A percentile compares a stretch with the other conserved stretches of the same genome.
Conservation (phyloP, 768 basidiomycete genomes). For the Dioszegia crocea region DNA sequence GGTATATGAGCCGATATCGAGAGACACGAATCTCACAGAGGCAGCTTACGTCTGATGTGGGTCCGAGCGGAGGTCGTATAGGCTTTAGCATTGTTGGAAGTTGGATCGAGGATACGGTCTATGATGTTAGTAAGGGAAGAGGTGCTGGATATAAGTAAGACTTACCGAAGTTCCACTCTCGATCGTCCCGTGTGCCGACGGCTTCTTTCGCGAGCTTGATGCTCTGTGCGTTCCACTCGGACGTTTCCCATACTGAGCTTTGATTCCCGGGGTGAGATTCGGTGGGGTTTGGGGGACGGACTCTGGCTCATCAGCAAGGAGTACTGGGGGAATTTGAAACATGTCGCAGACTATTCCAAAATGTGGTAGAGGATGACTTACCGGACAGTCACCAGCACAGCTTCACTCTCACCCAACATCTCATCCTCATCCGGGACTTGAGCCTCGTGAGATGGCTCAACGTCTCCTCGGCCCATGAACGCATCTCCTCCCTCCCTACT, state of each 20-base stretch:
- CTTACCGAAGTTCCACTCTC: constrained; percentile 47
- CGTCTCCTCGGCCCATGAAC: not conserved
- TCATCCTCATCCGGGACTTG: constrained; percentile 16
- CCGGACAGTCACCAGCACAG: constrained; percentile 48
- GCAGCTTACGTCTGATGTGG: constrained; percentile 39
- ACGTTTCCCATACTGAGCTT: constrained; percentile 36
- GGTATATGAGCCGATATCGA: constrained; percentile 14
- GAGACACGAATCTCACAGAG: too few relatives aligned
- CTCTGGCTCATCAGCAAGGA: constrained; percentile 19
- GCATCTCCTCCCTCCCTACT: not conserved
- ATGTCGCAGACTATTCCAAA: not conserved
- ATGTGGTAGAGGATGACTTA: constrained; percentile 11
- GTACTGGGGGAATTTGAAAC: not conserved
- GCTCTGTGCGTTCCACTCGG: constrained; percentile 27
- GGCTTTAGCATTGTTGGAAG: constrained; percentile 33
- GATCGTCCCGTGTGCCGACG: constrained; percentile 33
- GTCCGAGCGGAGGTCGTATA: constrained; percentile 42
- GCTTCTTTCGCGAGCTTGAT: constrained; percentile 37
- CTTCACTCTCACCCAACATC: constrained; percentile 27
- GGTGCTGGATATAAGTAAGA: not conserved
- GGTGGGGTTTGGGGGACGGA: constrained; percentile 39
- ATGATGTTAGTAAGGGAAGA: not conserved
- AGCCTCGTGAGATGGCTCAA: not conserved
- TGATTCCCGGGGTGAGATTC: constrained; percentile 27
- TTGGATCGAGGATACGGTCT: constrained; percentile 46